Evolutionary conservation across 2,329 filamentous ascomycete genomes (phyloP).

Genomic region (Epichloe bromicola): DNA sequence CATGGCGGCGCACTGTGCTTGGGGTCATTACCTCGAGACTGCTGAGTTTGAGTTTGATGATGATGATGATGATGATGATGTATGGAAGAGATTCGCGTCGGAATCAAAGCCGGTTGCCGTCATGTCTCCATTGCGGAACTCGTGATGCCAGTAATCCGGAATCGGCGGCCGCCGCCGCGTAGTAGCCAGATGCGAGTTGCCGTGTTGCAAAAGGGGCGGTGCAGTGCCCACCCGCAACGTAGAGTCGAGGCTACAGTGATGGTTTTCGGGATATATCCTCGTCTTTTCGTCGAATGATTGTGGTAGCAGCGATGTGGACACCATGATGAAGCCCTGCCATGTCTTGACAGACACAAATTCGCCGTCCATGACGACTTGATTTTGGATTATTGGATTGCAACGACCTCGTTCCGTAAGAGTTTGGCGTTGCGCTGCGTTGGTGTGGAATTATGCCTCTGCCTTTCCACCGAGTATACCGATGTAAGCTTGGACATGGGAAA

Average conservation of each 20-base stretch:
- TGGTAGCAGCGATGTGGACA: constrained; percentile 3
- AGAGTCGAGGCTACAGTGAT: not conserved
- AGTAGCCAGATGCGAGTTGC: not conserved
- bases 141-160: constrained; percentile 4
- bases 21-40: not conserved
- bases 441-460: too few species aligned
- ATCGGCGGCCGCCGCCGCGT: not conserved
- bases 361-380: constrained; percentile 1
- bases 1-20: not conserved
- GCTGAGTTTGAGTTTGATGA: not conserved
- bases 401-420: too few species aligned
- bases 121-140: not conserved
- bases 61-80: not conserved
- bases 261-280: not conserved
- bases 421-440: too few species aligned
- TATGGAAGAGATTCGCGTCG: not conserved
- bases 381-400: too few species aligned
- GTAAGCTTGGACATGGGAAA: too few species aligned
- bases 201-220: not conserved
- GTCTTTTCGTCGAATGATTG: constrained; percentile 1
- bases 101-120: not conserved
- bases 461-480: too few species aligned
- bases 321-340: constrained; percentile 5
- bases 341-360: constrained; percentile 3
- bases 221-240: not conserved